A percentile compares a stretch with the other conserved stretches of the same genome.
Conservation (phyloP, 352 stramenopile species). For the Phytophthora ohioensis region DNA sequence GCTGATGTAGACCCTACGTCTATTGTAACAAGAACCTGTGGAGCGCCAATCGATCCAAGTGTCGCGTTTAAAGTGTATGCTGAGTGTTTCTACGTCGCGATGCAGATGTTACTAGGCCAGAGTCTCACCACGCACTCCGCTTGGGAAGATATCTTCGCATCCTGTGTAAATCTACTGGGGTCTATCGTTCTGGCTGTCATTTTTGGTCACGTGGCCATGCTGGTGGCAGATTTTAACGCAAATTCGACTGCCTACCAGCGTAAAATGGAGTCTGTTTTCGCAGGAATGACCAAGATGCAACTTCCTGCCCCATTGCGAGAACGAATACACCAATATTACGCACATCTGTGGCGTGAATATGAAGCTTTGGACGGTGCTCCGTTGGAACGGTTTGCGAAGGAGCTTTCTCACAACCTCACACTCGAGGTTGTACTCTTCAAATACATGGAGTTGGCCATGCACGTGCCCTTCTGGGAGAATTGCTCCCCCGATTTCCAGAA, state of each 20-base stretch:
- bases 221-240: slow-evolving; percentile 67
- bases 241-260: slow-evolving; percentile 61
- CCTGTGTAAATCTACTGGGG: slow-evolving; percentile 49
- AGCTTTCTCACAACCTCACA: slow-evolving; percentile 67
- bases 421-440: slow-evolving; percentile 80
- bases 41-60: slow-evolving; percentile 12
- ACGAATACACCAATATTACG: slow-evolving; percentile 78
- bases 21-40: slow-evolving; percentile 21
- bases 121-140: slow-evolving; percentile 37
- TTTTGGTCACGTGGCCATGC: slow-evolving; percentile 66
- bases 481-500: slow-evolving; percentile 67
- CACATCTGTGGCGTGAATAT: slow-evolving; percentile 74
- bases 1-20: slow-evolving; percentile 2
- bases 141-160: slow-evolving; percentile 50
- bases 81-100: slow-evolving; percentile 48
- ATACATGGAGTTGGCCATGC: slow-evolving; percentile 64
- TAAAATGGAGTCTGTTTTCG: slow-evolving; percentile 65
- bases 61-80: slow-evolving; percentile 39
- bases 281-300: slow-evolving; percentile 62
- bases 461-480: slow-evolving; percentile 53
- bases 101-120: slow-evolving; percentile 55
- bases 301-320: slow-evolving; percentile 56
- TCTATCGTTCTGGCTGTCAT: slow-evolving; percentile 63
- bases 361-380: slow-evolving; percentile 64
- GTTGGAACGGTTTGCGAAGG: slow-evolving; percentile 57